Percentiles rank a stretch among this genome's conserved stretches.
Evolutionary conservation across 768 basidiomycete species (phyloP).

Genomic region (Tulasnella calospora): DNA sequence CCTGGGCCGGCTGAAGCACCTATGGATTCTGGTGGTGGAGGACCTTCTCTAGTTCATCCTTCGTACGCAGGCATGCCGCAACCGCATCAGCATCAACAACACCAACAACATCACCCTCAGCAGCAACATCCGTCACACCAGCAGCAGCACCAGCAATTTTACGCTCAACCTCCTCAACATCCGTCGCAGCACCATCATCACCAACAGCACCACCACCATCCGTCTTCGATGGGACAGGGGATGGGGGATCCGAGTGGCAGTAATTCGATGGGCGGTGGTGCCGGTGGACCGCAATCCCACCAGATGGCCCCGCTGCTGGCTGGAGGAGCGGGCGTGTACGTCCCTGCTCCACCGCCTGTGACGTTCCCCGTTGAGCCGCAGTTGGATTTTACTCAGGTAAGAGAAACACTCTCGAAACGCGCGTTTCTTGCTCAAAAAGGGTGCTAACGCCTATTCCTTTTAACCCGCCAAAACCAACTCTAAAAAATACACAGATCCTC

Average conservation of each 20-base stretch:
- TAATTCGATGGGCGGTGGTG: background rate
- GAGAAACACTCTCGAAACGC: background rate
- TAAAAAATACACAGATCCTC: background rate
- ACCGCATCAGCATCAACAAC: background rate
- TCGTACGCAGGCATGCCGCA: background rate
- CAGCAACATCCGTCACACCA: background rate
- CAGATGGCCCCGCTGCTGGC: background rate
- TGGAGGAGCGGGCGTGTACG: background rate
- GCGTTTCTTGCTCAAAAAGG: background rate
- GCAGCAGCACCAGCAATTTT: conserved; percentile 3
- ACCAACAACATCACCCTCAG: background rate
- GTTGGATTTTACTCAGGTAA: background rate
- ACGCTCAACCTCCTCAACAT: background rate
- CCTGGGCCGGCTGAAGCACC: background rate
- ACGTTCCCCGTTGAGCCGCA: background rate
- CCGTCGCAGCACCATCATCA: conserved; percentile 1
- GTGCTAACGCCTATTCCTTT: too few species aligned
- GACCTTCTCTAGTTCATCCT: background rate
- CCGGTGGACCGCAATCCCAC: background rate
- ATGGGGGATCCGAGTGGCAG: background rate
- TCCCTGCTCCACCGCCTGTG: background rate
- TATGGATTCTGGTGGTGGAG: background rate
- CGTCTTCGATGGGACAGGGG: background rate
- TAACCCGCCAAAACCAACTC: background rate
- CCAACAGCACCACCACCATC: background rate